Conservation (phyloP, 148 eudicot species). For the Vaccinium vitisidaea region DNA sequence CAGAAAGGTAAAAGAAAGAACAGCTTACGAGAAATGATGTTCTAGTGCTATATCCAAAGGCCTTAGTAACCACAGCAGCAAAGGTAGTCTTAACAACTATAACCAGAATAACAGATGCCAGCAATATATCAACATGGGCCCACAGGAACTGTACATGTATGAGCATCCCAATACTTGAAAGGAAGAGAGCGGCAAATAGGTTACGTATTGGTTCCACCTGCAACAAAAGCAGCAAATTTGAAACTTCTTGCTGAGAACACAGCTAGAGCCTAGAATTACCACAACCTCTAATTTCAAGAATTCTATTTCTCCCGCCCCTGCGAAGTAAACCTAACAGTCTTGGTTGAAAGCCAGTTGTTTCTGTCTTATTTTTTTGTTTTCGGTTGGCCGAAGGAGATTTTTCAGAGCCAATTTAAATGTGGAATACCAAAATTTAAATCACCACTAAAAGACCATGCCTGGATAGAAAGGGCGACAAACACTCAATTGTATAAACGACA, state of each 20-base stretch:
- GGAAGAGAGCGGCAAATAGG: constrained; percentile 96
- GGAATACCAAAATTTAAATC: not conserved
- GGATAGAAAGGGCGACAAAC: not conserved
- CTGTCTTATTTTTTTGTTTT: not conserved
- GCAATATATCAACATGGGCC: constrained; percentile 95
- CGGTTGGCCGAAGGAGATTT: not conserved
- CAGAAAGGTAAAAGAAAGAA: not conserved
- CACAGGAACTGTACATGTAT: constrained; percentile 94
- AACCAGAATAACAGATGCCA: constrained; percentile 91
- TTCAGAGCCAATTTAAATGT: not conserved
- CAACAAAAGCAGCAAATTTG: constrained; percentile 19
- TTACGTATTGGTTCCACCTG: constrained; percentile 99
- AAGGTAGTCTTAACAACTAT: constrained; percentile 84
- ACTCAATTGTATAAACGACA: not conserved
- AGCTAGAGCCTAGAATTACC: not conserved
- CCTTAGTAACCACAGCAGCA: constrained; percentile 67
- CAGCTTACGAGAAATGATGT: constrained; percentile 82
- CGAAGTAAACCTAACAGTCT: not conserved
- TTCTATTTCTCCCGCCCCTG: not conserved
- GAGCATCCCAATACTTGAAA: constrained; percentile 98
- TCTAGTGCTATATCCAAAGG: constrained; percentile 76
- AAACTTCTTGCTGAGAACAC: not conserved
- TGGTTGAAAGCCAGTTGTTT: not conserved
- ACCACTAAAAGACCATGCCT: not conserved
- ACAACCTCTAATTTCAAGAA: not conserved